Base-by-base conservation (phyloP, 2,329 filamentous ascomycete genomes). In the Cercospora sesami region DNA sequence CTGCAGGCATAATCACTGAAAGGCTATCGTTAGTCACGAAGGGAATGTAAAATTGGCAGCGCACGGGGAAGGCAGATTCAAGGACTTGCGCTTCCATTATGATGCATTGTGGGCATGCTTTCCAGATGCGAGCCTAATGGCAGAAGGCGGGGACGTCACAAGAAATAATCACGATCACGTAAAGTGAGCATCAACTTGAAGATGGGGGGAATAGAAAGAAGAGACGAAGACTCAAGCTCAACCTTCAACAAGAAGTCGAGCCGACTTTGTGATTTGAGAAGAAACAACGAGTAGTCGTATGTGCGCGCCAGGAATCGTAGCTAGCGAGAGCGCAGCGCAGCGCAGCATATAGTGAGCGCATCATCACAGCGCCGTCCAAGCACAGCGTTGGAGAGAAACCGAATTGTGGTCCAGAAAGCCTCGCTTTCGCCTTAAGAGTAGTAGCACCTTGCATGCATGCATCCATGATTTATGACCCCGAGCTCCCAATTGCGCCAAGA, bases 401-500 rank as follows among this genome's bases (percentile, higher is more conserved):
- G 59, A 45, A 33, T 30, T 23, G 42, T 33, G 28, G 39, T 30
- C n/a, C 21, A 16, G 26, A 31, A 45, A 33, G 33, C 59, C 31
- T 28, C 18, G 18, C 33, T 45, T 36, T 12, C 48, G 26, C 30
- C 21, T 48, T 16, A 33, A 23, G 21, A 57, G 21, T 16, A 30
- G 8, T 21, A 60, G 30, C 33, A 42, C 16, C 16, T n/a, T 42
- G n/a, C 39, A 26, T 63, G 33, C 59, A 48, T 48, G n/a, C 60
- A 51, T 59, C 31, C 55, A 21, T 31, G 9, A 59, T 36, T 59
- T 36, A 64, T 64, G 42, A 60, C 31, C 64, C 64, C 26, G 57
- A 61, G 48, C 57, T 61, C 21, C 64, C 64, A 60, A 75, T 72
- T 18, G 74, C 73, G 6, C 74, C 73, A 21, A 77, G 57, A 55